phyloP scores from a whole-genome alignment of 352 stramenopile species.

The Saprolegnia diclina region DNA sequence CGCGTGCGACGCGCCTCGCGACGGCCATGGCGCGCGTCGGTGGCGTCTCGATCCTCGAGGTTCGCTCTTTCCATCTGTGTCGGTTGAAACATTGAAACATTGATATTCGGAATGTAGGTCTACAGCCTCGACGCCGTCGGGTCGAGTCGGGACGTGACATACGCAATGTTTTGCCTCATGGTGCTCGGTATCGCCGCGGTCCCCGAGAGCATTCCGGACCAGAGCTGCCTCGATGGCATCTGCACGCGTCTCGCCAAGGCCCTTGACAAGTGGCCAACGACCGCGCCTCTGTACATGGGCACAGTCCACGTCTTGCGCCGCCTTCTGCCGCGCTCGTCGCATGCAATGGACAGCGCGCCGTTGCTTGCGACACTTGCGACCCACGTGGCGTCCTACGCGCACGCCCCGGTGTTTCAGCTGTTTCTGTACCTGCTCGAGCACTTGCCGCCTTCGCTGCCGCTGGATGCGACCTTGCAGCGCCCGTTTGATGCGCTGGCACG shows the following conservation, averaged over 20 bases:
- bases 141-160: neutral
- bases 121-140: slow-evolving; percentile 13
- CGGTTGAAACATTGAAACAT: neutral
- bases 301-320: neutral
- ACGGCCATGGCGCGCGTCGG: slow-evolving; percentile 1
- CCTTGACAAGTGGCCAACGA: slow-evolving; percentile 10
- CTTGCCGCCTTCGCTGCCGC: neutral
- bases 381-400: neutral
- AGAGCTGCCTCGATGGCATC: neutral
- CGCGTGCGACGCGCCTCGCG: neutral
- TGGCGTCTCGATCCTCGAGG: slow-evolving; percentile 13
- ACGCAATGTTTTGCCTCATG: slow-evolving; percentile 14
- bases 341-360: neutral
- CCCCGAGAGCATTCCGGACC: neutral
- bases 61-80: neutral
- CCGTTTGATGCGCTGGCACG: neutral
- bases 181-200: slow-evolving; percentile 2
- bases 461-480: neutral
- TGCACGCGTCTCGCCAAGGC: neutral
- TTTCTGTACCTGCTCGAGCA: slow-evolving; percentile 4
- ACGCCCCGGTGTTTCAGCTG: slow-evolving; percentile 1
- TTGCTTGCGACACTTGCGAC: neutral
- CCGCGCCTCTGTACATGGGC: neutral
- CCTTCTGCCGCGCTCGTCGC: neutral
- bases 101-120: too few species aligned